Evolutionary conservation across 2,329 filamentous ascomycete species (phyloP).

Genomic region (Geosmithia morbida): DNA sequence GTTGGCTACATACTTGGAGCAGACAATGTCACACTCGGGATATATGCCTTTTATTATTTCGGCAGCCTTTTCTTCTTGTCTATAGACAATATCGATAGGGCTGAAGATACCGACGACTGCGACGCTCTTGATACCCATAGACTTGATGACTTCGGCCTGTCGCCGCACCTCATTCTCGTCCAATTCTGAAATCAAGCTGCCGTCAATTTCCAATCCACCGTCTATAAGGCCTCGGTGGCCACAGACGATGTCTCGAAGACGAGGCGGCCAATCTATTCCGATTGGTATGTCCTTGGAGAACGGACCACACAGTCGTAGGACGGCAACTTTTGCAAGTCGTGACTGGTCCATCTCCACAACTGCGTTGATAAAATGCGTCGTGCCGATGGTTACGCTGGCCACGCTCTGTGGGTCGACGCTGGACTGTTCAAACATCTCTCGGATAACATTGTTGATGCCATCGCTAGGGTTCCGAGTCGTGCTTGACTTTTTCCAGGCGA

Average conservation of each 20-base stretch:
- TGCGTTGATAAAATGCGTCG: constrained; percentile 45
- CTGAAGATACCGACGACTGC: constrained; percentile 36
- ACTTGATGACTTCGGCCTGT: constrained; percentile 22
- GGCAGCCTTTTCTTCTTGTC: constrained; percentile 32
- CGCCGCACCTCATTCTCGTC: constrained; percentile 23
- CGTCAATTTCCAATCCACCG: constrained; percentile 38
- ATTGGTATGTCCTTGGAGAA: constrained; percentile 35
- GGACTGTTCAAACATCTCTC: constrained; percentile 22
- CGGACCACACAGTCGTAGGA: constrained; percentile 37
- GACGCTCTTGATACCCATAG: constrained; percentile 27
- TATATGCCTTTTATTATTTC: constrained; percentile 23
- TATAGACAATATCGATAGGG: constrained; percentile 32
- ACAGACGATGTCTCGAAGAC: constrained; percentile 30
- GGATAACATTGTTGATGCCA: constrained; percentile 30
- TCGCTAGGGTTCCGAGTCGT: constrained; percentile 32
- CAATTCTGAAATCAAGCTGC: constrained; percentile 27
- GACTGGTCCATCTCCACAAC: constrained; percentile 36
- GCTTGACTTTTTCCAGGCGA: constrained; percentile 32
- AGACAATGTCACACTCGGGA: constrained; percentile 28
- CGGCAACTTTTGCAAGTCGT: constrained; percentile 33
- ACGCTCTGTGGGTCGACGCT: constrained; percentile 19
- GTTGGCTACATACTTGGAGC: constrained; percentile 36
- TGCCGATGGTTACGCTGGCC: constrained; percentile 36
- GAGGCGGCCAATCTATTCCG: constrained; percentile 37
- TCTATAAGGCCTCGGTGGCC: constrained; percentile 28